These are phyloP conservation scores for Paxillus rubicundulus DNA, from an alignment of 768 basidiomycete species.

Conservation along the genomic window DNA sequence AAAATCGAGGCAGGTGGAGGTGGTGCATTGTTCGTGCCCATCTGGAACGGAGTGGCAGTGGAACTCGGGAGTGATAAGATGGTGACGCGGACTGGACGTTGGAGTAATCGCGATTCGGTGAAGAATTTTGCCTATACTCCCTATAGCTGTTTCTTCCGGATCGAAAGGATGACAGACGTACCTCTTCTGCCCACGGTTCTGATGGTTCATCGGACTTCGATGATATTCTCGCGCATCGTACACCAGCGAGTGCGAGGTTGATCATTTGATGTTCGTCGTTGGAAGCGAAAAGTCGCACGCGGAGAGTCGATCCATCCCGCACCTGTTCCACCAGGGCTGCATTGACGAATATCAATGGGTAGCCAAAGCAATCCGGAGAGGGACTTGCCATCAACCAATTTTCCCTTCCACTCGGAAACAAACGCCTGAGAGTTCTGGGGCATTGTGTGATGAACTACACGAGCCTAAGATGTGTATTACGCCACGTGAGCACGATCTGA, in stretches of 20 bases:
- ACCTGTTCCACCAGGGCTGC: constrained; percentile 92
- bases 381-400: constrained; percentile 72
- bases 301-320: constrained; percentile 86
- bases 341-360: constrained; percentile 6
- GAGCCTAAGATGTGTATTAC: constrained; percentile 45
- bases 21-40: constrained; percentile 44
- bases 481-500: constrained; percentile 2
- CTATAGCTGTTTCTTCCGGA: not conserved
- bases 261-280: constrained; percentile 87
- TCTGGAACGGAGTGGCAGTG: constrained; percentile 78
- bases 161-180: constrained; percentile 34
- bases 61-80: constrained; percentile 79
- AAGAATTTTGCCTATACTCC: constrained; percentile 83
- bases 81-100: constrained; percentile 71
- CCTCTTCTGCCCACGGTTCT: constrained; percentile 90
- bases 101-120: constrained; percentile 83
- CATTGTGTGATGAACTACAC: constrained; percentile 80
- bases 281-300: constrained; percentile 84
- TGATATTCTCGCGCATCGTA: constrained; percentile 69
- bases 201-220: constrained; percentile 72
- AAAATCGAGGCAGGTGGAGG: constrained; percentile 78
- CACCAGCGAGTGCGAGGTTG: constrained; percentile 82
- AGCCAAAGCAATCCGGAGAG: not conserved
- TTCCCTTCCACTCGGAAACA: constrained; percentile 89
- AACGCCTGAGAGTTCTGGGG: constrained; percentile 87